Conservation (phyloP, 495 filamentous ascomycete genomes). For the Sordaria brevicollis region DNA sequence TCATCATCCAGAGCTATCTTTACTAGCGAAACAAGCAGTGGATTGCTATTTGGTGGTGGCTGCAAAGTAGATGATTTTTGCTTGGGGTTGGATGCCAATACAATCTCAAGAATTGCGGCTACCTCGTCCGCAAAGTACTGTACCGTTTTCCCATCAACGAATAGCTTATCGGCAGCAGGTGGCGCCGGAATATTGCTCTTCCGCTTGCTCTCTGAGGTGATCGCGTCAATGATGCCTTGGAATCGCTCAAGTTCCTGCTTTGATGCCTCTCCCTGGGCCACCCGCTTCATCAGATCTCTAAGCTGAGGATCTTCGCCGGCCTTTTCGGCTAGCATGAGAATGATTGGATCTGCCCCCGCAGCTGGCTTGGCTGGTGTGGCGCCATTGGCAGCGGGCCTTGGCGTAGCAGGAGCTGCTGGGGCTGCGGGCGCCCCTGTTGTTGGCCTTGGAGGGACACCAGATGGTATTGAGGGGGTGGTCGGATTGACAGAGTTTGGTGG, state of each 20-base stretch:
- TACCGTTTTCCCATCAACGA: constrained; percentile 34
- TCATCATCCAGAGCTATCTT: constrained; percentile 32
- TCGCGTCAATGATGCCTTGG: constrained; percentile 84
- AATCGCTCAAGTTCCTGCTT: constrained; percentile 76
- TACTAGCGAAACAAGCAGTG: constrained; percentile 32
- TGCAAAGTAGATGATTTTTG: constrained; percentile 31
- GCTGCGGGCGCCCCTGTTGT: constrained; percentile 17
- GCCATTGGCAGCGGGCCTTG: constrained; percentile 6
- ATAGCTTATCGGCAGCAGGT: constrained; percentile 32
- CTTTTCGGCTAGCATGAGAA: constrained; percentile 80
- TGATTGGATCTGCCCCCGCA: constrained; percentile 76
- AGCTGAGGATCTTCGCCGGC: constrained; percentile 78
- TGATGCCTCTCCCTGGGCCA: constrained; percentile 77
- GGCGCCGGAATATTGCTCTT: constrained; percentile 26
- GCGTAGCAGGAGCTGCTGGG: constrained; percentile 9
- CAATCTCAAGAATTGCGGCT: constrained; percentile 34
- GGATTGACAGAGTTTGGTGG: neutral
- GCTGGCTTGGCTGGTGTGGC: constrained; percentile 15
- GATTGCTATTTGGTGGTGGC: constrained; percentile 30
- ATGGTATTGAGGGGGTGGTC: constrained; percentile 5
- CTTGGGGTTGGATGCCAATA: constrained; percentile 33
- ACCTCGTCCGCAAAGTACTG: constrained; percentile 42
- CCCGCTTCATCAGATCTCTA: constrained; percentile 93
- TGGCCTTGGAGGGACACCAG: neutral
- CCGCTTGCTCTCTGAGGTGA: constrained; percentile 49